Conservation (phyloP, 768 basidiomycete genomes). For the Pulveroboletus sp. region DNA sequence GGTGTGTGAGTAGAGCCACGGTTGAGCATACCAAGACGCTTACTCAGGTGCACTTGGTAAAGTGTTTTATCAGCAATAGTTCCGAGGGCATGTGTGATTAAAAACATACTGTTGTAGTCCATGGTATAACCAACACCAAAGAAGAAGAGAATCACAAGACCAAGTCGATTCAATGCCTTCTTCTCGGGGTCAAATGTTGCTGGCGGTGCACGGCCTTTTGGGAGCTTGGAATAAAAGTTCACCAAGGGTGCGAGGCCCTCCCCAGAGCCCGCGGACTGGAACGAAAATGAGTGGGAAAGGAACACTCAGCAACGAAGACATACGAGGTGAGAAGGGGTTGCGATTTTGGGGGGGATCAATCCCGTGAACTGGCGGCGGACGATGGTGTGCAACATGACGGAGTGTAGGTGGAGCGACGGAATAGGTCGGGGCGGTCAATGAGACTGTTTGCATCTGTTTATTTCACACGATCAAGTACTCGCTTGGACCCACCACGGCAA, state of each 20-base stretch:
- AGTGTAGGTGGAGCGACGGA: slow-evolving; percentile 14
- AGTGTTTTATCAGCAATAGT: slow-evolving; percentile 8
- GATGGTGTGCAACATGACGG: slow-evolving; percentile 76
- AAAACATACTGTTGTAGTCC: slow-evolving; percentile 80
- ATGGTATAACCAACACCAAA: slow-evolving; percentile 63
- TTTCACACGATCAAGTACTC: slow-evolving; percentile 17
- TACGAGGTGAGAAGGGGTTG: slow-evolving; percentile 85
- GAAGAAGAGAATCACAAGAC: slow-evolving; percentile 63
- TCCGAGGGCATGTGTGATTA: not conserved
- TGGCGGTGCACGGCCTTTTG: slow-evolving; percentile 74
- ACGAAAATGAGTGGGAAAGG: slow-evolving; percentile 3
- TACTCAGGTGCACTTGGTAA: slow-evolving; percentile 76
- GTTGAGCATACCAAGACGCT: slow-evolving; percentile 27
- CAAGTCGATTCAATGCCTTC: slow-evolving; percentile 58
- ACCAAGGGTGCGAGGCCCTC: slow-evolving; percentile 80
- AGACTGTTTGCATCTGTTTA: slow-evolving; percentile 18
- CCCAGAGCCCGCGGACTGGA: slow-evolving; percentile 76
- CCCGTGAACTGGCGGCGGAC: slow-evolving; percentile 79
- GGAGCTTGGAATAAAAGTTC: slow-evolving; percentile 94
- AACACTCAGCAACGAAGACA: not conserved
- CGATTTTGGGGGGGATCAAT: slow-evolving; percentile 92
- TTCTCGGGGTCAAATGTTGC: slow-evolving; percentile 69
- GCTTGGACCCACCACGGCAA: slow-evolving; percentile 9
- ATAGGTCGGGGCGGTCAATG: slow-evolving; percentile 14
- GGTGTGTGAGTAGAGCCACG: slow-evolving; percentile 20